phyloP scores from a whole-genome alignment of 2,329 filamentous ascomycete species.

The Venturia carpophila region DNA sequence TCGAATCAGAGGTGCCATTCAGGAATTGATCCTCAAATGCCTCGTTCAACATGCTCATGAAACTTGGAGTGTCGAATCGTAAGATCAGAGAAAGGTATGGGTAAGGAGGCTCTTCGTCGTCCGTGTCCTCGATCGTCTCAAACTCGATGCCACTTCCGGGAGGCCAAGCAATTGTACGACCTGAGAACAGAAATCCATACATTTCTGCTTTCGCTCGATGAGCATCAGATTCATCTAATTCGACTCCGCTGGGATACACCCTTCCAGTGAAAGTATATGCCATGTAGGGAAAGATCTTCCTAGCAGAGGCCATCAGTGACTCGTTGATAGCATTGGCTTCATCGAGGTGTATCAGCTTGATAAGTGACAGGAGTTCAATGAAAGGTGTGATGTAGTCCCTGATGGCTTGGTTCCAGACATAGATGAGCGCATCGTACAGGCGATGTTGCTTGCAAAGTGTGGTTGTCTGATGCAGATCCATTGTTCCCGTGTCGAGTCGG shows the following conservation, averaged over 20 bases:
- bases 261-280: slow-evolving; percentile 86
- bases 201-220: slow-evolving; percentile 74
- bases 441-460: slow-evolving; percentile 82
- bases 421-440: slow-evolving; percentile 90
- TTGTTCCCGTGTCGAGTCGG: slow-evolving; percentile 77
- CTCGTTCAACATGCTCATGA: slow-evolving; percentile 91
- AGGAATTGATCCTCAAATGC: slow-evolving; percentile 93
- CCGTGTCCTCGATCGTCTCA: slow-evolving; percentile 47
- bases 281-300: slow-evolving; percentile 91
- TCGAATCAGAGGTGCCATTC: slow-evolving; percentile 62
- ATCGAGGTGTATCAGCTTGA: slow-evolving; percentile 48
- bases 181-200: slow-evolving; percentile 90
- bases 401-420: slow-evolving; percentile 91
- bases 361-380: slow-evolving; percentile 67
- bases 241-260: slow-evolving; percentile 78
- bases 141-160: slow-evolving; percentile 54
- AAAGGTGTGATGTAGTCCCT: slow-evolving; percentile 85
- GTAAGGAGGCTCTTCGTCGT: slow-evolving; percentile 61
- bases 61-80: slow-evolving; percentile 82
- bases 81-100: slow-evolving; percentile 78
- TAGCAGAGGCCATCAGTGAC: slow-evolving; percentile 59
- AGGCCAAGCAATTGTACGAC: slow-evolving; percentile 68
- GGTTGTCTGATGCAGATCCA: slow-evolving; percentile 92
- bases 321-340: slow-evolving; percentile 50
- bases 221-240: slow-evolving; percentile 64